Evolutionary conservation across 345 rosid species (phyloP).

Genomic region (Erodium maritimum): DNA sequence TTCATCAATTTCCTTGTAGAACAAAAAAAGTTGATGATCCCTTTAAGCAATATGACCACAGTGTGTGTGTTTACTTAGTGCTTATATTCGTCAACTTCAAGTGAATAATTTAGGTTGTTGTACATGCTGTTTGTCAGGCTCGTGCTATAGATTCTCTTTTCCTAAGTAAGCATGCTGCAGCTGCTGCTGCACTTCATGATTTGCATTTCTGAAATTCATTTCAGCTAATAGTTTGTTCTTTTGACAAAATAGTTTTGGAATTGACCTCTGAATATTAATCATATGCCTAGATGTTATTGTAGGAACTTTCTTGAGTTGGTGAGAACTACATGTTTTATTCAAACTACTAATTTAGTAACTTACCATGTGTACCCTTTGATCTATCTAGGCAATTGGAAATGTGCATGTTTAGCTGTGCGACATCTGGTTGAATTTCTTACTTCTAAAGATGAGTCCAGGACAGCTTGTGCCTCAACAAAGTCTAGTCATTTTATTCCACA

Average conservation of each 20-base stretch:
- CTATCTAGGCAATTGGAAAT: conserved; percentile 80
- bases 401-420: conserved; percentile 59
- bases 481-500: conserved; percentile 34
- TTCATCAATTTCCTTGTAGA: no score
- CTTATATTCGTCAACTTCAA: not conserved
- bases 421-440: conserved; percentile 57
- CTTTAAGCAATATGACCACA: not conserved
- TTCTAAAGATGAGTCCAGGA: conserved; percentile 27
- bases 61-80: not conserved
- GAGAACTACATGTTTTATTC: conserved; percentile 9
- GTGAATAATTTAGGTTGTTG: not conserved
- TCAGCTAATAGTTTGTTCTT: not conserved
- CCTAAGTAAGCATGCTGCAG: not conserved
- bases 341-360: conserved; percentile 18
- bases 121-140: not conserved
- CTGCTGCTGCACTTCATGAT: not conserved
- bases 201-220: not conserved
- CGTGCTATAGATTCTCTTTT: not conserved
- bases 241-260: not conserved
- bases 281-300: not conserved
- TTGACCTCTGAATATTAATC: not conserved
- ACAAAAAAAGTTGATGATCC: not conserved
- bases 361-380: conserved; percentile 29
- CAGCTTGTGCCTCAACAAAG: conserved; percentile 18
- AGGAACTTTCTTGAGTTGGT: conserved; percentile 1